Percentiles rank a stretch among this genome's conserved stretches.
These are phyloP conservation scores for Noccaea bulbosa DNA, from an alignment of 345 rosid species.

Conservation along the genomic window DNA sequence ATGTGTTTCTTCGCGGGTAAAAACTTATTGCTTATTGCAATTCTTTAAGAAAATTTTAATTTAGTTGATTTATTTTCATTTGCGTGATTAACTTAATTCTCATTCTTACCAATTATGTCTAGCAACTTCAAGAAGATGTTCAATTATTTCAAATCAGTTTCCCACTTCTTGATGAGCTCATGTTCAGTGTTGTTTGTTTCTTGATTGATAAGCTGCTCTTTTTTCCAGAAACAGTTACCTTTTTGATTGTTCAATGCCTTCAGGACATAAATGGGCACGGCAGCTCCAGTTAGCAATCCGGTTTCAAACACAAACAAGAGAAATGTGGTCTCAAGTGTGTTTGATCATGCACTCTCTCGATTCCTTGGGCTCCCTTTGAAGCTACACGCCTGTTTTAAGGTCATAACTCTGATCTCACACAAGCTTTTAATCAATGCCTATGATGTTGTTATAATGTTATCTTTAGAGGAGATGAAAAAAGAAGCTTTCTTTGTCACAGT, in stretches of 20 bases:
- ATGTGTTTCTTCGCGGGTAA: too few species aligned
- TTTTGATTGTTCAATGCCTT: conserved; percentile 10
- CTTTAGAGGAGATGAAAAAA: conserved; percentile 9
- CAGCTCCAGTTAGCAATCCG: conserved; percentile 36
- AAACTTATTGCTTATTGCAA: too few species aligned
- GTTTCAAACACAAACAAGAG: conserved; percentile 41
- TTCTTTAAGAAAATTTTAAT: too few species aligned
- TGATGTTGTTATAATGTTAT: not conserved
- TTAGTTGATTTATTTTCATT: too few species aligned
- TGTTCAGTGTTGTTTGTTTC: conserved; percentile 10
- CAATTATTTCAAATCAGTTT: too few species aligned
- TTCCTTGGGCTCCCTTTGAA: conserved; percentile 61
- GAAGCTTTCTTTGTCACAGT: conserved; percentile 45
- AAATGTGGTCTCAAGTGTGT: conserved; percentile 44
- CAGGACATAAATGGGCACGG: conserved; percentile 46
- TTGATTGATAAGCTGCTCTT: not conserved
- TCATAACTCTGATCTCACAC: conserved; percentile 27
- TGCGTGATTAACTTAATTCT: too few species aligned
- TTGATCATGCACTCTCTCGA: conserved; percentile 61
- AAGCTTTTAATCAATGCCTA: not conserved
- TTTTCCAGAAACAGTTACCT: not conserved
- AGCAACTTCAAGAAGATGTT: too few species aligned
- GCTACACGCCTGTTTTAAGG: conserved; percentile 58
- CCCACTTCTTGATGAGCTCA: not conserved
- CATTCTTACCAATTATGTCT: too few species aligned